Percentiles rank a stretch among this genome's conserved stretches.
phyloP scores from a whole-genome alignment of 1,139 yeast genomes.

The Geotrichum candidum region DNA sequence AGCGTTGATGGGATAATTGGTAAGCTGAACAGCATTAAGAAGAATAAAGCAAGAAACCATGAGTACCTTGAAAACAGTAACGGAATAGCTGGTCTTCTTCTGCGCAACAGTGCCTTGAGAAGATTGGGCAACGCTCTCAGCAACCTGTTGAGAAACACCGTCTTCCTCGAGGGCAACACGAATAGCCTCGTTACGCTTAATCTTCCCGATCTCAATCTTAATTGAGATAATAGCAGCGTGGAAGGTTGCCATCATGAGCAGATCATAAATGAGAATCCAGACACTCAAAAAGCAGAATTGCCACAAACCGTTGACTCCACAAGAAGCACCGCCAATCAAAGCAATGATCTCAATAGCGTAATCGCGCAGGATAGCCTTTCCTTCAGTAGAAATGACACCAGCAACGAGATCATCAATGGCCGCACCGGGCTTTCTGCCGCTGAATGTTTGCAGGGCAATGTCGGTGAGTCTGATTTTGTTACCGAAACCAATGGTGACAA shows the following conservation, averaged over 20 bases:
- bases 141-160: constrained; percentile 71
- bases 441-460: constrained; percentile 42
- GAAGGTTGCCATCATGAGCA: constrained; percentile 72
- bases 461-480: constrained; percentile 75
- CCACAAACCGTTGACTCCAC: constrained; percentile 56
- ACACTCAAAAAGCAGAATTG: constrained; percentile 80
- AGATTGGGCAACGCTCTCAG: constrained; percentile 55
- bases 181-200: constrained; percentile 76
- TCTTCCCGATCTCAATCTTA: constrained; percentile 84
- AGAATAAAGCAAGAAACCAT: constrained; percentile 64
- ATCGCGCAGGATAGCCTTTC: constrained; percentile 71
- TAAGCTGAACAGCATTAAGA: constrained; percentile 48
- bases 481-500: constrained; percentile 88
- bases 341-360: constrained; percentile 72
- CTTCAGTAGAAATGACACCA: constrained; percentile 60
- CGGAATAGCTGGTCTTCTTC: constrained; percentile 30
- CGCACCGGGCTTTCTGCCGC: constrained; percentile 21
- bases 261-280: constrained; percentile 66
- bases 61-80: constrained; percentile 57
- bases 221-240: constrained; percentile 80
- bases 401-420: constrained; percentile 37
- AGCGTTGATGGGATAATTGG: constrained; percentile 45
- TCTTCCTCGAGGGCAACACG: constrained; percentile 88
- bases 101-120: constrained; percentile 22
- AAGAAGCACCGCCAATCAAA: constrained; percentile 64